Percentiles rank a stretch among this genome's conserved stretches.
Conservation (phyloP, 1,284 basidiomycete genomes). For the Microstroma glucosiphilum region DNA sequence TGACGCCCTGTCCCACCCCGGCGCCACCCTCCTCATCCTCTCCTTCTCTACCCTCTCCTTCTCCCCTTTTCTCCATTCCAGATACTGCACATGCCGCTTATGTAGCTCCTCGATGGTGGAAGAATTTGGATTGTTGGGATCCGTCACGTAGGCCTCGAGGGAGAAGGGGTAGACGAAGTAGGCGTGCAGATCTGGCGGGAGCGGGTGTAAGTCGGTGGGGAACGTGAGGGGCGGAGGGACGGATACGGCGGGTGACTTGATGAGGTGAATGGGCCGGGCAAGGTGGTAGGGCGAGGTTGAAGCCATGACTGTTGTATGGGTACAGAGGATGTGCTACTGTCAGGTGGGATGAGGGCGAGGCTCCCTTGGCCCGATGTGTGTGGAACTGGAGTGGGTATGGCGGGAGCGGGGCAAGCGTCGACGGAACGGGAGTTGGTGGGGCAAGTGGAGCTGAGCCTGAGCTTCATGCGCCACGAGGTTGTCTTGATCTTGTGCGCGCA, state of each 20-base stretch:
- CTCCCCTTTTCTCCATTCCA: constrained; percentile 59
- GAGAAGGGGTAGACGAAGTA: constrained; percentile 43
- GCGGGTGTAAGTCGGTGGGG: constrained; percentile 27
- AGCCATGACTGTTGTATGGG: background rate
- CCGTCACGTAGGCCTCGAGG: constrained; percentile 34
- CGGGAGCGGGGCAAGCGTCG: no score
- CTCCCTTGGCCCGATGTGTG: no score
- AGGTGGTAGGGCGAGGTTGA: constrained; percentile 19
- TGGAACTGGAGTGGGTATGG: no score
- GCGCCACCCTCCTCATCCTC: constrained; percentile 65
- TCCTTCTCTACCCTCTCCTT: constrained; percentile 59
- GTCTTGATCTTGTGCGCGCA: no score
- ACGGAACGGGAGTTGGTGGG: no score
- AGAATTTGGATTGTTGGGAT: background rate
- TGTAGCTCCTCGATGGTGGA: background rate
- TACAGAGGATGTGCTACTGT: background rate
- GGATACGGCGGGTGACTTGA: constrained; percentile 31
- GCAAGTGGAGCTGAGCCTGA: no score
- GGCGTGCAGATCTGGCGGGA: constrained; percentile 31
- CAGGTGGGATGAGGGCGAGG: no score
- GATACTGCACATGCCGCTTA: background rate
- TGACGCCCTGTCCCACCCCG: background rate
- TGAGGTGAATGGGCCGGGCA: constrained; percentile 28
- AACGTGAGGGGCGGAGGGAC: constrained; percentile 21
- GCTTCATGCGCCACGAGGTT: no score